Evolutionary conservation across 2,329 filamentous ascomycete species (phyloP), one percentile per base, ranked within the genome.

Genomic region (Alternaria tenuissima): DNA sequence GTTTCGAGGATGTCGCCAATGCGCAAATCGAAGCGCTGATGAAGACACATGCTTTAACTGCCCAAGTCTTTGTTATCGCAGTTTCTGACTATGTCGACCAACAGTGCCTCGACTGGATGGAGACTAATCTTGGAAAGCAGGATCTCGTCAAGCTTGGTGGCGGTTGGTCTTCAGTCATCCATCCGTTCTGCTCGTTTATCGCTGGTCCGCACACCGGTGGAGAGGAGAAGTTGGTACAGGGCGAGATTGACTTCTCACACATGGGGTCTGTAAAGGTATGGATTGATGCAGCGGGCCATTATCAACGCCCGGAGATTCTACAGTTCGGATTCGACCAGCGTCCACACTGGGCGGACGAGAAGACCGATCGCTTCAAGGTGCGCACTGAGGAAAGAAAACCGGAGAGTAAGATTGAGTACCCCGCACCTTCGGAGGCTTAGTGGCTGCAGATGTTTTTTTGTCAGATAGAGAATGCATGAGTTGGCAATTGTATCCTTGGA

Each of bases 1-100:
- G 80, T 0, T 81, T 82, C 43, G 79, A 82, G 57, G 66, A 61
- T 0, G 75, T 78, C 6, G 80, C 80, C 2, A 76, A 81, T 60
- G 71, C 71, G n/a, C 80, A 82, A 67, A 82, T 83, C 53, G 81
- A 83, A 70, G 81, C 78, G 5, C 62, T 83, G 36, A 83, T 82
- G 80, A 83, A 82, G 69, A 68, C 72, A 5, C 81, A 83, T 59
- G 81, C 81, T 2, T 59, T 83, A 24, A 82, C 80, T 1, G 81
- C 76, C 14, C 81, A 83, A 58, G 78, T 79, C 3, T 83, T 82
- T 54, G 81, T 82, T 22, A 68, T 83, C 30, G 74, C 73, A 1
- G 80, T 80, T 3, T 77, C 75, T 7, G 80, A 80, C 53, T 81
- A 81, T 30, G 78, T 83, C 2, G 81, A 83, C 36, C 71, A 80